Base-by-base conservation (phyloP, 495 filamentous ascomycete genomes). In the Penicillium desertorum region DNA sequence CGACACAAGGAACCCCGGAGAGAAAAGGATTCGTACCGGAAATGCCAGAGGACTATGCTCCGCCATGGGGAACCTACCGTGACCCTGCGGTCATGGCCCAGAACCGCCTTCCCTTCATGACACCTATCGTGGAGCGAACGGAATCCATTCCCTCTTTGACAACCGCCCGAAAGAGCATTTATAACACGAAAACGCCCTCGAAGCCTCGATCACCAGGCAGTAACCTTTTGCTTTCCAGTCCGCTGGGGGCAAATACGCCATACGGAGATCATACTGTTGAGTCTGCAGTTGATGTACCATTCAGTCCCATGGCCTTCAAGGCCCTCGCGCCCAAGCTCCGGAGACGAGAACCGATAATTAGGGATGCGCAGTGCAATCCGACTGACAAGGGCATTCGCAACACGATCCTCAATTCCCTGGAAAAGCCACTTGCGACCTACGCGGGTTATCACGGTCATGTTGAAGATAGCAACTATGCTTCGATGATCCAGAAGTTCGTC, bases 101-200 rank as follows among this genome's bases (percentile, higher is more conserved):
- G 60, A 95, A 88, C 67, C 86, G 91, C 48, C 78, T 97, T 8
- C 94, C 92, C 36, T 97, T 96, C 71, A 98, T 98, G 94, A 98
- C 94, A 1, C 94, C 94, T 12, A 98, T 98, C 57, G 90, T 93
- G 7, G 94, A 98, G 69, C 88, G 88, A 62, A 98, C 94, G 0
- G 94, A 98, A 71, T 88, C 91, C 0, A 68, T 96, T 20, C 86
- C 84, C 23, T 75, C 87, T 25, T 77, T 82, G 45, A 87, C 87
- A 2, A 76, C 60, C 60, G 75, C 64, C 70, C 78, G 65, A 71
- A 84, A 47, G 77, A 83, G 62, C 74, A 79, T 71, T 46, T 84
- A 85, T 68, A 80, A 76, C 63, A 76, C 82, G 23, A 95, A 92
- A 65, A 94, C 90, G 2, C 92, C 91, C 7, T 90, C 81, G 36